Evolutionary conservation across 139 green algal species (phyloP).

Genomic region (Picochlorum costavermella): DNA sequence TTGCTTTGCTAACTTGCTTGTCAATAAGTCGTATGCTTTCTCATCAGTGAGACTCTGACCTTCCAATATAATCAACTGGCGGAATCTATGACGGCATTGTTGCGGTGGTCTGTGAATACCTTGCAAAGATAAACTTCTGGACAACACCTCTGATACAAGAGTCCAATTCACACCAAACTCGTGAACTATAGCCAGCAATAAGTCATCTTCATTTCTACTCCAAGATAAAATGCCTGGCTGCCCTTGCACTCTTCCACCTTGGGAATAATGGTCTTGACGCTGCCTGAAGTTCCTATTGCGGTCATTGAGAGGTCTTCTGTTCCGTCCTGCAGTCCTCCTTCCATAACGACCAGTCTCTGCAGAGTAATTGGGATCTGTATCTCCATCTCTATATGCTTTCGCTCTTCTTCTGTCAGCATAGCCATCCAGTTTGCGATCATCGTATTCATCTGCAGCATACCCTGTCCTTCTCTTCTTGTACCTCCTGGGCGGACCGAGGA

Average conservation of each 20-base stretch:
- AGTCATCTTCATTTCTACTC: conserved; percentile 41
- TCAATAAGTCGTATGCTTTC: conserved; percentile 13
- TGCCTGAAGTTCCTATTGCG: neutral
- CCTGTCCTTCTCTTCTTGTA: neutral
- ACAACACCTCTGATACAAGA: conserved; percentile 56
- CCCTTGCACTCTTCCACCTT: neutral
- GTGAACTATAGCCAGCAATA: conserved; percentile 57
- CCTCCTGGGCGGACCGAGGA: neutral
- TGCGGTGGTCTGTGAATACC: conserved; percentile 38
- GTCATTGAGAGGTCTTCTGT: neutral
- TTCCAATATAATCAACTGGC: neutral
- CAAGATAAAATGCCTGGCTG: conserved; percentile 17
- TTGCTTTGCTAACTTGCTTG: conserved; percentile 22
- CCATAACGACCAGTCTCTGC: neutral
- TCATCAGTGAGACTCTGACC: conserved; percentile 24
- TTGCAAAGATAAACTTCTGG: conserved; percentile 32
- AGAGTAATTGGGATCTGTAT: neutral
- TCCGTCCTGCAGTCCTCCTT: neutral
- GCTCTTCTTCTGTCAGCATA: conserved; percentile 3
- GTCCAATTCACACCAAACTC: conserved; percentile 67
- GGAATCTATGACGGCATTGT: conserved; percentile 44
- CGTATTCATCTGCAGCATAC: neutral
- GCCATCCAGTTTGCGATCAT: neutral
- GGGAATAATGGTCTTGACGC: conserved; percentile 1
- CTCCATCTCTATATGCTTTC: neutral